Conservation (phyloP, 1,284 basidiomycete species). For the Polyporus tsugae region DNA sequence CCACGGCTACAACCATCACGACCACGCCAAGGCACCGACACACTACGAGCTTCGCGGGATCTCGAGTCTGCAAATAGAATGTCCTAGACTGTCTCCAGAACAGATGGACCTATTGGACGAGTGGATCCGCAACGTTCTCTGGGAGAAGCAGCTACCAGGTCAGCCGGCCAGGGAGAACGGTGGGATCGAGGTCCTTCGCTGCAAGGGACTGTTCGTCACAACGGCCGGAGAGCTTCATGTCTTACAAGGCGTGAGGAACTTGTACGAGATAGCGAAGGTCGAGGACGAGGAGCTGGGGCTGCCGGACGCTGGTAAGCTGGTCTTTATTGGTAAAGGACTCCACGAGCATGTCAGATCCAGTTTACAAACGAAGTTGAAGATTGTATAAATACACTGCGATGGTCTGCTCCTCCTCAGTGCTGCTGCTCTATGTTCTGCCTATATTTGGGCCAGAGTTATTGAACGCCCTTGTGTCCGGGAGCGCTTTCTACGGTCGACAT, state of each 20-base stretch:
- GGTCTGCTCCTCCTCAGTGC: not conserved
- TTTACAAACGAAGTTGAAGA: slow-evolving; percentile 46
- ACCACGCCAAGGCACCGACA: slow-evolving; percentile 41
- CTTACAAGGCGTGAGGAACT: slow-evolving; percentile 85
- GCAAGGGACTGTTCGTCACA: slow-evolving; percentile 79
- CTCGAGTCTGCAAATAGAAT: slow-evolving; percentile 73
- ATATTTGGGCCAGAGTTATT: not conserved
- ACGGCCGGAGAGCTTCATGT: slow-evolving; percentile 68
- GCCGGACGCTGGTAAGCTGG: slow-evolving; percentile 77
- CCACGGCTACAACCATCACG: slow-evolving; percentile 46
- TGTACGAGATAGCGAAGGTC: slow-evolving; percentile 80
- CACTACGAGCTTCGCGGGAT: slow-evolving; percentile 78
- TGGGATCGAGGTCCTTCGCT: slow-evolving; percentile 73
- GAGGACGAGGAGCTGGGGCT: slow-evolving; percentile 51
- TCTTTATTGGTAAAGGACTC: slow-evolving; percentile 88
- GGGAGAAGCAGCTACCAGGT: slow-evolving; percentile 67
- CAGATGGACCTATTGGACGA: slow-evolving; percentile 67
- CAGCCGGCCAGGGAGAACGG: slow-evolving; percentile 30
- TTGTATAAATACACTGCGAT: slow-evolving; percentile 15
- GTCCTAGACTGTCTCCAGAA: slow-evolving; percentile 60
- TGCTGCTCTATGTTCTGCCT: not conserved
- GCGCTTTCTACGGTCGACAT: not conserved
- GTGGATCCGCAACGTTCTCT: slow-evolving; percentile 83
- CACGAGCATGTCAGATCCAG: slow-evolving; percentile 59
- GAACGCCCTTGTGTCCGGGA: not conserved